Evolutionary conservation across 2,329 filamentous ascomycete species (phyloP), one percentile per base, ranked within the genome.

Genomic region (Cadophora luteo-olivacea): DNA sequence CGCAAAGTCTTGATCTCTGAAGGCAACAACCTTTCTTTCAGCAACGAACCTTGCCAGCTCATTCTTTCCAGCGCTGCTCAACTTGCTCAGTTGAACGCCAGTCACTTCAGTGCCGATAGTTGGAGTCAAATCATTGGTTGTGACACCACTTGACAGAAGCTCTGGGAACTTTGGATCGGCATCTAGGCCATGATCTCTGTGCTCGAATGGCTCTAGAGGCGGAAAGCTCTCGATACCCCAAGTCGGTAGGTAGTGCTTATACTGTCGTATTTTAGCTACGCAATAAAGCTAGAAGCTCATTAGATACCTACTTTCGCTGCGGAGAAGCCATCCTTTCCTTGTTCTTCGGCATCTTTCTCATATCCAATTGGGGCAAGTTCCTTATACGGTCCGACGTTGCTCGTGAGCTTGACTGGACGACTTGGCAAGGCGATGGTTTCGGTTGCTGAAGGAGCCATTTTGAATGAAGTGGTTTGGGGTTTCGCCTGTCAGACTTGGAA

Each of bases 1-100:
- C 49, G 87, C 87, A 72, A 91, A 89, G 78, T 94, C 90, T 77
- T 94, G 92, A 75, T 89, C 84, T 29, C 91, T 88, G 84, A 95
- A 94, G 38, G 90, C 88, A 19, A 93, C 91, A 6, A 94, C 91
- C 77, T 93, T 94, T 76, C 91, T 88, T 80, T 93, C 85, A 12
- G 92, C 89, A 12, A 94, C 90, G 71, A 91, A 89, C 25, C 90
- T 86, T 0, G 92, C 92, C 5, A 95, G 84, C 78, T 95, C 90
- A 75, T 94, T 90, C 77, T 93, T 93, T 65, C 89, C 91, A 19
- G 89, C 87, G 54, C 88, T 80, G 64, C 82, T 87, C 14, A 95
- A 84, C 70, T 85, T 84, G 80, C 87, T 92, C 36, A 95, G 82
- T 79, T 95, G 92, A 36, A 94, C 82, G 48, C 91, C 91, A 4